Evolutionary conservation across 768 basidiomycete genomes (phyloP).

Genomic region (Hygrocybe punicea): DNA sequence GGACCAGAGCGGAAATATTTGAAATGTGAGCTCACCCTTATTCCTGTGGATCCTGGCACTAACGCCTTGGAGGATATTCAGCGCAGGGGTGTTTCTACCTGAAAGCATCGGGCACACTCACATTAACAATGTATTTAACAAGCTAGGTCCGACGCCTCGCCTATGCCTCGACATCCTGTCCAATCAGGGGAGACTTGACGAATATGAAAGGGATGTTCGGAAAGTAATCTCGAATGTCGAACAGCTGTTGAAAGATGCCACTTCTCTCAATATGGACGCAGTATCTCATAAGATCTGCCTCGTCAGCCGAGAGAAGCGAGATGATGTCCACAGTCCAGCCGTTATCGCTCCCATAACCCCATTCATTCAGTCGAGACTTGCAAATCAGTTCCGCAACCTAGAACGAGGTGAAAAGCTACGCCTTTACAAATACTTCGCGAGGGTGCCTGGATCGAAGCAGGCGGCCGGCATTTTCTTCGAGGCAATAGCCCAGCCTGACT

Average conservation of each 20-base stretch:
- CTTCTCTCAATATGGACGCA: constrained; percentile 15
- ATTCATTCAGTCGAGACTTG: constrained; percentile 12
- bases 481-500: constrained; percentile 10
- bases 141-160: constrained; percentile 16
- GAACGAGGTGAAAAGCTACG: constrained; percentile 15
- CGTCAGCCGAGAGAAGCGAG: constrained; percentile 15
- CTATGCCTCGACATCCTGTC: constrained; percentile 12
- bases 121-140: constrained; percentile 12
- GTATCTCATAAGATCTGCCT: constrained; percentile 18
- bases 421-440: constrained; percentile 15
- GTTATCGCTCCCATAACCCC: constrained; percentile 14
- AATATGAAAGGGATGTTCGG: not conserved
- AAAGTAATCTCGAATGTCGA: constrained; percentile 3
- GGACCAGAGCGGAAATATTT: constrained; percentile 14
- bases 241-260: constrained; percentile 6
- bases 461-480: constrained; percentile 16
- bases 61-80: constrained; percentile 10
- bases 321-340: constrained; percentile 9
- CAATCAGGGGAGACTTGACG: not conserved
- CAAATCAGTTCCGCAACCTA: constrained; percentile 14
- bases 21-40: constrained; percentile 12
- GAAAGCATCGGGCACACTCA: not conserved
- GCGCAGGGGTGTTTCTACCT: constrained; percentile 9
- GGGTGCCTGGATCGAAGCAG: constrained; percentile 11
- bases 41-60: constrained; percentile 5